A percentile compares a stretch with the other conserved stretches of the same genome.
phyloP scores from a whole-genome alignment of 1,284 basidiomycete species.

The Cutaneotrichosporon cutaneum region DNA sequence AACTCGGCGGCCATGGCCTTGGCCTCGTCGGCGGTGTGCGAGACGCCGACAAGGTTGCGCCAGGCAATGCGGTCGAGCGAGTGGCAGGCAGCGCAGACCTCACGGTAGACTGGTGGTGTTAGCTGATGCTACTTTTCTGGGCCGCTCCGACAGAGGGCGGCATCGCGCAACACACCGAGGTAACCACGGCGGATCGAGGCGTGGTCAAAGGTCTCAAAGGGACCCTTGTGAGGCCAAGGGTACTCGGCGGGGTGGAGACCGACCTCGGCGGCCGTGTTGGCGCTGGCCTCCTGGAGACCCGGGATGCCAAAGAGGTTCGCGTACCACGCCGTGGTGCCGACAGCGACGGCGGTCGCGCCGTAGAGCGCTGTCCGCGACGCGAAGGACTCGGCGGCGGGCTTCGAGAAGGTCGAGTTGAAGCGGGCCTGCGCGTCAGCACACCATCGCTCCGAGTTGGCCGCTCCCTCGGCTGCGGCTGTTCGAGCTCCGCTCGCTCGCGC shows the following conservation, averaged over 20 bases:
- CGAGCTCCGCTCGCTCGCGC: not conserved
- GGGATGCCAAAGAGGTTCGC: conserved; percentile 90
- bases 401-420: conserved; percentile 42
- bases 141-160: not conserved
- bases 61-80: conserved; percentile 99
- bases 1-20: conserved; percentile 93
- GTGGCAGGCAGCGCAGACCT: conserved; percentile 98
- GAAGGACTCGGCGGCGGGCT: conserved; percentile 29
- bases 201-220: conserved; percentile 92
- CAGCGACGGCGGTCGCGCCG: conserved; percentile 74
- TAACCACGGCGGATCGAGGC: conserved; percentile 92
- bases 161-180: conserved; percentile 56
- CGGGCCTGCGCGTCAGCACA: conserved; percentile 34
- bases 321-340: conserved; percentile 93
- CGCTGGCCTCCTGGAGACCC: conserved; percentile 82
- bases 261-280: conserved; percentile 86
- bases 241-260: conserved; percentile 86
- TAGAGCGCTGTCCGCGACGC: conserved; percentile 74
- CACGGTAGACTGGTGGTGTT: conserved; percentile 74
- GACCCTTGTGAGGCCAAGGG: conserved; percentile 89
- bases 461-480: not conserved
- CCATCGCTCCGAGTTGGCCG: not conserved
- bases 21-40: conserved; percentile 89
- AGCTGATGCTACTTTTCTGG: not conserved
- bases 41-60: conserved; percentile 98